Base-by-base conservation (phyloP, 2,329 filamentous ascomycete genomes). In the Penicillium sp. region DNA sequence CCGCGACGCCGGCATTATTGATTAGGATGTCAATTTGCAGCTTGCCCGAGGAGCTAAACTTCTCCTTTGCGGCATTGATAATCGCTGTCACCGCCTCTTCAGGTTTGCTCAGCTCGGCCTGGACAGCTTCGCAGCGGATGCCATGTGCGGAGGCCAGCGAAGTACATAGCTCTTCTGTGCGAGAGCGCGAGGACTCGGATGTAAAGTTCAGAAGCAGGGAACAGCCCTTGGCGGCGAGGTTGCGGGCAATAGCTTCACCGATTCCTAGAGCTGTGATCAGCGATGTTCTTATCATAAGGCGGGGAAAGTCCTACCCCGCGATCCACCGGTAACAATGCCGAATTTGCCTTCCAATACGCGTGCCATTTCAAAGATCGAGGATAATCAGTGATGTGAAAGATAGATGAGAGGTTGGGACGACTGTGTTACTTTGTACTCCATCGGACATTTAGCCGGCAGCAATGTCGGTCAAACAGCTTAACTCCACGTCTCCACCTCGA, bases 21-120 rank as follows among this genome's bases (percentile, higher is more conserved):
- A 95, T 74, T 43, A 95, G 74, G 51, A 95, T 87, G 69, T 94
- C 87, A 61, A 95, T 77, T 60, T 84, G 80, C 64, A 89, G 80
- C 45, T 74, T 72, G 49, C 69, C 63, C 5, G 56, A 58, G 1
- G 54, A 46, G 14, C 76, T 64, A 68, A 86, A 83, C 61, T 81
- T 73, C 54, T 80, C 74, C 56, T 79, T 76, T 4, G 81, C 76
- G 0, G 76, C 75, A 20, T 73, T 69, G 55, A 89, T 68, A 42
- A 89, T 75, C 34, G 77, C 54, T 1, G 57, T 70, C 5, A 75
- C 71, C 2, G 84, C 81, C 1, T 82, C 82, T 6, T 75, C 74
- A 27, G 80, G 74, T 1, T 77, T 76, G 53, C 80, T 77, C 59
- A 91, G 79, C 68, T 89, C 86, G 22, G 86, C 86, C 72, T 87